phyloP scores from a whole-genome alignment of 345 rosid genomes.

The Iberis pinnata region DNA sequence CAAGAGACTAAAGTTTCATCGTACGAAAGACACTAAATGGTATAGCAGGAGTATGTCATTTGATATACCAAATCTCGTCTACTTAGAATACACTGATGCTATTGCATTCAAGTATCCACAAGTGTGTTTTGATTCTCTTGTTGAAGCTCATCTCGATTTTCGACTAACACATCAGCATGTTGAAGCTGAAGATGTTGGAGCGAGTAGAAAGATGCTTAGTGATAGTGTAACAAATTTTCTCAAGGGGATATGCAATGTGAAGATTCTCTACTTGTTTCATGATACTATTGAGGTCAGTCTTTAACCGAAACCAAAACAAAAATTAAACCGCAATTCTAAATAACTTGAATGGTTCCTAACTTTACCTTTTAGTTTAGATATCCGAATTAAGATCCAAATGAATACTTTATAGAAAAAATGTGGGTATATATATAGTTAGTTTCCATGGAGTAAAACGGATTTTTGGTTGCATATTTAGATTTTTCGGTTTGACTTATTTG shows the following conservation, averaged over 20 bases:
- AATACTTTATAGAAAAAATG: too few species aligned
- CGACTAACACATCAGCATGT: neutral
- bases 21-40: neutral
- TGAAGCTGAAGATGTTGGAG: neutral
- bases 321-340: too few species aligned
- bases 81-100: neutral
- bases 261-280: constrained; percentile 6
- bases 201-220: neutral
- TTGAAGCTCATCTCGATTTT: neutral
- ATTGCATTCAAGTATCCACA: neutral
- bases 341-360: too few species aligned
- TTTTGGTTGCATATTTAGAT: too few species aligned
- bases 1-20: neutral
- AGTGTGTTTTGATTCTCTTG: constrained; percentile 1
- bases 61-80: constrained; percentile 7
- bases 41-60: neutral
- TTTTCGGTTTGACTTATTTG: too few species aligned
- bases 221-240: neutral
- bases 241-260: neutral
- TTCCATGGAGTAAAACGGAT: too few species aligned
- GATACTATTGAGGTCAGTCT: constrained; percentile 5
- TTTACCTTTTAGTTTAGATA: too few species aligned
- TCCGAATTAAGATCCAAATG: too few species aligned
- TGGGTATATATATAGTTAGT: too few species aligned
- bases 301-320: too few species aligned